Evolutionary conservation across 2,329 filamentous ascomycete species (phyloP).

Genomic region (Sporothrix curviconia): DNA sequence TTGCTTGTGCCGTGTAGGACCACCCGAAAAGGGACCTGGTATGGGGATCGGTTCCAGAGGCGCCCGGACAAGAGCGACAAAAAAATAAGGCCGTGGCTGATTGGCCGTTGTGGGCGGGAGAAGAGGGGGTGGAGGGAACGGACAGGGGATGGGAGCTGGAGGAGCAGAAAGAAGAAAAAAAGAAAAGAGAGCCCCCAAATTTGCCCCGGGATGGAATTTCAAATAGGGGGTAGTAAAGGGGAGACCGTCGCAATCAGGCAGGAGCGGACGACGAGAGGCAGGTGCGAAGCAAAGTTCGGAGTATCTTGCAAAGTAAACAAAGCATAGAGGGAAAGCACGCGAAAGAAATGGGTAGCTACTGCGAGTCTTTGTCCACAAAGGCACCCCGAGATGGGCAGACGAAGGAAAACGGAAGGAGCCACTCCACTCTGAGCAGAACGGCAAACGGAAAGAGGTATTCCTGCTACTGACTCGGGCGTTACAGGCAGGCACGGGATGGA

Average conservation of each 20-base stretch:
- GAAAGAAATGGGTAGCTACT: too few relatives aligned
- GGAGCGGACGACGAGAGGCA: too few relatives aligned
- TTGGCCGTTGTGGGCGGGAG: constrained; percentile 6
- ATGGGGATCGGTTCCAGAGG: constrained; percentile 10
- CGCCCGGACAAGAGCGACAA: too few relatives aligned
- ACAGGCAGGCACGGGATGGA: not conserved
- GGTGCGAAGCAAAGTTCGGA: too few relatives aligned
- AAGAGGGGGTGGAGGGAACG: constrained; percentile 8
- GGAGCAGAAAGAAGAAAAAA: not conserved
- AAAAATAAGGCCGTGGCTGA: constrained; percentile 1
- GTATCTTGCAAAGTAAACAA: not conserved
- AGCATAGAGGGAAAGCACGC: too few relatives aligned
- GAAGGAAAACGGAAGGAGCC: too few relatives aligned
- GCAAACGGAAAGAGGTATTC: not conserved
- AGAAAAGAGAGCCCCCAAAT: not conserved
- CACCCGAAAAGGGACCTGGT: not conserved
- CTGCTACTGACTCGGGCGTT: not conserved
- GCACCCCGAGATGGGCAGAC: too few relatives aligned
- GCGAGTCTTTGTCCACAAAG: too few relatives aligned
- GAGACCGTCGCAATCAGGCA: not conserved
- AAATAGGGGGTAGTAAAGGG: not conserved
- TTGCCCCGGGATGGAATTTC: too few relatives aligned
- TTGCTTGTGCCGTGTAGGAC: constrained; percentile 14
- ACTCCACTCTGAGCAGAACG: too few relatives aligned
- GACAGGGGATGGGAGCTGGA: not conserved